These are phyloP conservation scores for Fusarium xylarioides DNA, from an alignment of 2,329 filamentous ascomycete species.

Conservation along the genomic window DNA sequence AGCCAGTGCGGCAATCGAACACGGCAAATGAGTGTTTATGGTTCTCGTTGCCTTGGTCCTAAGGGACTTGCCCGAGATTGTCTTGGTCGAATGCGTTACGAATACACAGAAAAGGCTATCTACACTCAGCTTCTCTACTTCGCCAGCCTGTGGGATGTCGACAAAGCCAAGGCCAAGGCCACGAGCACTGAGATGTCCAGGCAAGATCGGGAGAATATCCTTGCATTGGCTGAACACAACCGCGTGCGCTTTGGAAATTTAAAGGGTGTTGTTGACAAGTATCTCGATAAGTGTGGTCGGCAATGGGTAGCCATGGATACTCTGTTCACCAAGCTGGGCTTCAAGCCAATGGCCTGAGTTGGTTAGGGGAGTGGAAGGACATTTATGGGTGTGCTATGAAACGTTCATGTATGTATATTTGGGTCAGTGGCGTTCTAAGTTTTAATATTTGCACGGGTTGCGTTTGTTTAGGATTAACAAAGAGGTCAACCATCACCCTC, in stretches of 20 bases:
- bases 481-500: neutral
- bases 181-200: slow-evolving; percentile 56
- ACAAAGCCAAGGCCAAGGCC: slow-evolving; percentile 72
- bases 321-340: slow-evolving; percentile 77
- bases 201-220: slow-evolving; percentile 71
- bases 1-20: slow-evolving; percentile 86
- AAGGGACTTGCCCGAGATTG: slow-evolving; percentile 86
- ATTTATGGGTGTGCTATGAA: neutral
- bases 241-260: slow-evolving; percentile 79
- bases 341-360: slow-evolving; percentile 49
- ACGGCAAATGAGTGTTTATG: slow-evolving; percentile 92
- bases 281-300: slow-evolving; percentile 87
- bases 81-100: slow-evolving; percentile 86
- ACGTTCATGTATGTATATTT: neutral
- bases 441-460: neutral
- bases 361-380: neutral
- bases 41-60: slow-evolving; percentile 86
- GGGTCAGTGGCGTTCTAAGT: slow-evolving; percentile 28
- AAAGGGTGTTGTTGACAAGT: slow-evolving; percentile 80
- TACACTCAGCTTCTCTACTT: slow-evolving; percentile 97
- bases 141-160: slow-evolving; percentile 85
- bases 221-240: slow-evolving; percentile 83
- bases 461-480: slow-evolving; percentile 1
- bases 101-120: slow-evolving; percentile 86
- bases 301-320: slow-evolving; percentile 95